Percentiles rank a stretch among this genome's conserved stretches.
phyloP scores from a whole-genome alignment of 495 filamentous ascomycete genomes.

The Penicillium canariense region DNA sequence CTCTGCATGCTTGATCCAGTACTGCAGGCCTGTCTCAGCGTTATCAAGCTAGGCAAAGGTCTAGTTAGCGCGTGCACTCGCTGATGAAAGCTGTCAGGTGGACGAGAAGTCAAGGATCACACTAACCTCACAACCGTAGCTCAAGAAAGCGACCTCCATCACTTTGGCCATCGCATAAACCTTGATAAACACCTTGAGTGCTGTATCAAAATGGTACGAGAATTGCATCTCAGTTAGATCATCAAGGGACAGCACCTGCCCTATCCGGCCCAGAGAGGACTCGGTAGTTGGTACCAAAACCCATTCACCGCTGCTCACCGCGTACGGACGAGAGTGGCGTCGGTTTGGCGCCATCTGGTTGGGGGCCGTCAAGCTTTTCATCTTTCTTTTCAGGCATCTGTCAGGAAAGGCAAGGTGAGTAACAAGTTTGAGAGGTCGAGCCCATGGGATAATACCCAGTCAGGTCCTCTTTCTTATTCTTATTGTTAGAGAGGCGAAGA shows the following conservation, averaged over 20 bases:
- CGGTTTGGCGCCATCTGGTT: conserved; percentile 21
- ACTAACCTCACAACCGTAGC: conserved; percentile 37
- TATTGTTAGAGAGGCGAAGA: not conserved
- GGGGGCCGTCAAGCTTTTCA: not conserved
- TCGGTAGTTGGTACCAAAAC: conserved; percentile 7
- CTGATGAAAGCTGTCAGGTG: not conserved
- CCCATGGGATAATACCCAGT: not conserved
- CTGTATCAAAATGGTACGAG: conserved; percentile 18
- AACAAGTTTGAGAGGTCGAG: not conserved
- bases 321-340: conserved; percentile 29
- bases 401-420: not conserved
- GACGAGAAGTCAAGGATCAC: not conserved
- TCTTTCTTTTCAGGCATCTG: not conserved
- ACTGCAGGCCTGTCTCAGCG: conserved; percentile 23
- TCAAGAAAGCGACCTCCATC: conserved; percentile 29
- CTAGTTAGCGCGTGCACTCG: not conserved
- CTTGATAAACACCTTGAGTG: conserved; percentile 28
- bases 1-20: conserved; percentile 32
- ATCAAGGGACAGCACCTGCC: conserved; percentile 19
- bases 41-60: conserved; percentile 26
- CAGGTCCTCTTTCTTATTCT: not conserved
- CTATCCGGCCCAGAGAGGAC: conserved; percentile 7
- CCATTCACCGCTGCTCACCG: conserved; percentile 37
- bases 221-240: conserved; percentile 16
- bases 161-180: conserved; percentile 42